Base-by-base conservation (phyloP, 1,284 basidiomycete genomes). In the Tetrapyrgos nigripes region DNA sequence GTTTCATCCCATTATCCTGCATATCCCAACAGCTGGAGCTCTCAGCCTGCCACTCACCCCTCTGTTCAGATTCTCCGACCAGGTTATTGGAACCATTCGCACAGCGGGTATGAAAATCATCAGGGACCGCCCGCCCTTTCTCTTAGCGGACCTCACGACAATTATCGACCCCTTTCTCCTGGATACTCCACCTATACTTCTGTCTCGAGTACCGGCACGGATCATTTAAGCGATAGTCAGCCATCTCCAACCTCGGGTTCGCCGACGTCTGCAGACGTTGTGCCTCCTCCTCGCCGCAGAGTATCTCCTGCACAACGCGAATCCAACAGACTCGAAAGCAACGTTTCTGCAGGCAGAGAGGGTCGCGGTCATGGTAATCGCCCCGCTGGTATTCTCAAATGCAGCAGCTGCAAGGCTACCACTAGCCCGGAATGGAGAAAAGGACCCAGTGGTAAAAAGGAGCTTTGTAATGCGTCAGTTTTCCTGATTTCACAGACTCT, bases 401-500 rank as follows among this genome's bases (percentile, higher is more conserved):
- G 94, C 74, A 84, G 89, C 14, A 92, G 89, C 67, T 97, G 94
- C 75, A 92, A 89, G 71, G 91, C 83, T 23, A 91, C 87, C 13
- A 87, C 89, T 53, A 94, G 92, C 66, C 96, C 96, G 0, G 96
- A 98, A 73, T 98, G 96, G 96, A 82, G 96, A 68, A 95, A 97
- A 73, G 94, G 91, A 17, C 91, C 91, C 56, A 92, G 85, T 66
- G 94, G 94, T 17, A 91, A 92, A 73, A 96, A 96, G 77, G 92
- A 95, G 72, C 79, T 97, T 48, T 97, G 94, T 74, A 97, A 97
- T 76, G 94, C 94, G 91, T 96, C 76, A 81, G 91, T 83, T 55
- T 27, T 48, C 63, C 60, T 58, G 64, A 63, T 55, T 63, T 61
- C 59, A 58, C 70, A 60, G 60, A 66, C 62, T 64, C 50, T 53